phyloP scores from a whole-genome alignment of 306 rosid species.

The Luffa acutangula region DNA sequence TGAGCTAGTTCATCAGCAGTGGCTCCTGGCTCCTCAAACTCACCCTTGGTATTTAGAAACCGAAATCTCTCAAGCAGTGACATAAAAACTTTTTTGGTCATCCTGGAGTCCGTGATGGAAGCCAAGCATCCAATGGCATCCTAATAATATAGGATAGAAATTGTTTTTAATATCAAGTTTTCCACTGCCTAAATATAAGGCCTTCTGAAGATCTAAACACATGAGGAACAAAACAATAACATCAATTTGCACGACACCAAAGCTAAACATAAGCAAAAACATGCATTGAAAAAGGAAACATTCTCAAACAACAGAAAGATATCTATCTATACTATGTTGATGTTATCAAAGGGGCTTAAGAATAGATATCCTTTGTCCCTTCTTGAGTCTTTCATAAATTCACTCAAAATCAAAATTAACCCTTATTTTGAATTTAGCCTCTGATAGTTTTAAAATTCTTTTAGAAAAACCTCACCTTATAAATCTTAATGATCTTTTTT shows the following conservation, averaged over 20 bases:
- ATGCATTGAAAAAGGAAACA: background rate
- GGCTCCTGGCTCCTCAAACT: constrained; percentile 25
- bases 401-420: too few species aligned
- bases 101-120: constrained; percentile 62
- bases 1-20: constrained; percentile 11
- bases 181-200: constrained; percentile 4
- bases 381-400: too few species aligned
- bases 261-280: background rate
- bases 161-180: background rate
- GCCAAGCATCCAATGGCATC: constrained; percentile 82
- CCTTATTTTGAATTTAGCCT: too few species aligned
- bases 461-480: too few species aligned
- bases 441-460: too few species aligned
- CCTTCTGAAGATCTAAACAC: constrained; percentile 5
- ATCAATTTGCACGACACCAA: constrained; percentile 8
- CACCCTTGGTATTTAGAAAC: constrained; percentile 29
- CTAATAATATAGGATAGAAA: constrained; percentile 27
- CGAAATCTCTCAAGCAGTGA: constrained; percentile 47
- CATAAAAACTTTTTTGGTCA: constrained; percentile 34
- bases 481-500: too few species aligned
- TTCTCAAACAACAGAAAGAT: background rate
- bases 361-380: too few species aligned
- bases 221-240: background rate
- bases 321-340: background rate
- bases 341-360: too few species aligned